phyloP scores from a whole-genome alignment of 148 eudicot genomes.

The Silene latifolia region DNA sequence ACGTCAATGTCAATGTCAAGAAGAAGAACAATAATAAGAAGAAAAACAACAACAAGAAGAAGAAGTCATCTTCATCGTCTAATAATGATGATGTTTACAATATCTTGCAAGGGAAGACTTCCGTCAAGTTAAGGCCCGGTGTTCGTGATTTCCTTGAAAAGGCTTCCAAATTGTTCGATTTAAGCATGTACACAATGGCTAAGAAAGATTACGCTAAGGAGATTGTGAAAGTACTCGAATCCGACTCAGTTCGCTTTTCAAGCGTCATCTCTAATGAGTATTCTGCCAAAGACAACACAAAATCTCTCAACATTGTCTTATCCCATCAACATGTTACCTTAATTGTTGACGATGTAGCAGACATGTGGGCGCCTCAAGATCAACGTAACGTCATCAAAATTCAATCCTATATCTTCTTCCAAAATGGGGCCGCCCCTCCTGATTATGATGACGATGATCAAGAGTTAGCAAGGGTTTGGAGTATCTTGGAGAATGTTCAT shows the following conservation, averaged over 20 bases:
- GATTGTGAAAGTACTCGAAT: background rate
- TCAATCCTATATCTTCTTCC: background rate
- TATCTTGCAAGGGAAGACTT: no score
- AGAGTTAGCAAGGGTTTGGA: background rate
- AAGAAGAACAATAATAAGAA: no score
- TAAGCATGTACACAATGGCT: no score
- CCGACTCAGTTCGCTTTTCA: background rate
- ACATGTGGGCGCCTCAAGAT: background rate
- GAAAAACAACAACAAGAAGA: no score
- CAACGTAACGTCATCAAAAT: background rate
- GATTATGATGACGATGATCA: background rate
- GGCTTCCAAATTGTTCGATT: no score
- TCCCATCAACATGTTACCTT: background rate
- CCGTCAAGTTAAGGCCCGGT: no score
- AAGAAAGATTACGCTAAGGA: background rate
- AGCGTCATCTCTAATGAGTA: background rate
- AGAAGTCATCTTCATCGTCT: no score
- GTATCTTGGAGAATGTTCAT: background rate
- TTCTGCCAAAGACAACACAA: background rate
- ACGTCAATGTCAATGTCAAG: no score
- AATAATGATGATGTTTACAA: no score
- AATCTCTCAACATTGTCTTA: background rate
- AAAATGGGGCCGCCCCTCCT: background rate
- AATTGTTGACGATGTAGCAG: background rate
- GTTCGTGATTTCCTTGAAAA: no score